These are phyloP conservation scores for Hirsutella thompsonii DNA, from an alignment of 2,329 filamentous ascomycete species.

Conservation along the genomic window DNA sequence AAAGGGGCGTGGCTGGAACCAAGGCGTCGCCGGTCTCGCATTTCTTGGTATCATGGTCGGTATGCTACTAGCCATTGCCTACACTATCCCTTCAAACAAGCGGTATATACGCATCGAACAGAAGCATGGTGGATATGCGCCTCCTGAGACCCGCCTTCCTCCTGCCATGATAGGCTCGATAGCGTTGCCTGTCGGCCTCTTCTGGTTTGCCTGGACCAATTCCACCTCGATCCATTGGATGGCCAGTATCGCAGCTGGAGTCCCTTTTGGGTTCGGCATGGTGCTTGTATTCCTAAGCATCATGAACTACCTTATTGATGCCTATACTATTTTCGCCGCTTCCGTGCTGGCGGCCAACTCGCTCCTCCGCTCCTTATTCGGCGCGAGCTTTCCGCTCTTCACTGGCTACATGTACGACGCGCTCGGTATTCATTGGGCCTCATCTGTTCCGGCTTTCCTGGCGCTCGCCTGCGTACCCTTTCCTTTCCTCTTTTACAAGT, in stretches of 20 bases:
- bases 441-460: slow-evolving; percentile 59
- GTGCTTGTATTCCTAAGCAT: slow-evolving; percentile 74
- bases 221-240: slow-evolving; percentile 47
- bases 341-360: slow-evolving; percentile 75
- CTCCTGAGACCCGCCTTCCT: slow-evolving; percentile 54
- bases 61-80: not conserved
- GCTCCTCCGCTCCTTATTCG: slow-evolving; percentile 68
- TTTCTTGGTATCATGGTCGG: not conserved
- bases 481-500: slow-evolving; percentile 71
- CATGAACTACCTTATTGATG: slow-evolving; percentile 59
- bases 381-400: slow-evolving; percentile 64
- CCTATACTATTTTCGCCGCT: slow-evolving; percentile 59
- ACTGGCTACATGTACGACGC: slow-evolving; percentile 69
- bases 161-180: slow-evolving; percentile 66
- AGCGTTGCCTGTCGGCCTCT: slow-evolving; percentile 48
- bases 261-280: slow-evolving; percentile 66
- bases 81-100: not conserved
- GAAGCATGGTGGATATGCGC: slow-evolving; percentile 32
- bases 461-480: slow-evolving; percentile 68
- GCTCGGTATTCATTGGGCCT: slow-evolving; percentile 66
- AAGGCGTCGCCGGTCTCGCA: slow-evolving; percentile 56
- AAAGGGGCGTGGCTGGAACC: slow-evolving; percentile 64
- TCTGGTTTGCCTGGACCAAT: slow-evolving; percentile 43
- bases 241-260: slow-evolving; percentile 58
- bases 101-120: not conserved